phyloP scores from a whole-genome alignment of 164 flowering plant species.

The Chimonanthus praecox region DNA sequence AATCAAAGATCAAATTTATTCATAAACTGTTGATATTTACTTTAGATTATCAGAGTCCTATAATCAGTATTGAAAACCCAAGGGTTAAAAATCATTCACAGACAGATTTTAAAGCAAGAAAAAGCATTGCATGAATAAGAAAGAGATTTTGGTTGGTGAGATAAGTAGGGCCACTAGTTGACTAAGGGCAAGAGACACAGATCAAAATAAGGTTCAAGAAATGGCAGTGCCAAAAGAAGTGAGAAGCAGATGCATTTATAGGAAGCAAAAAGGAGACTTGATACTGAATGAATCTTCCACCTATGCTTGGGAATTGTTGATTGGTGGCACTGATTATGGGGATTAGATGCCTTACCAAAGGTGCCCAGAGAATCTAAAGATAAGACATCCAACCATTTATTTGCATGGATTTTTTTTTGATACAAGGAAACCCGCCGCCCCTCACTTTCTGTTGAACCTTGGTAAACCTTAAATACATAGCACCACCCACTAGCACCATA shows the following conservation, averaged over 20 bases:
- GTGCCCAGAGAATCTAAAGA: not conserved
- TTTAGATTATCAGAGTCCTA: not conserved
- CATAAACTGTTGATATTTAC: too few relatives aligned
- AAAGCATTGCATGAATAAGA: not conserved
- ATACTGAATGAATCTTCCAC: not conserved
- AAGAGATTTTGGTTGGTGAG: not conserved
- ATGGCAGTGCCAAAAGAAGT: not conserved
- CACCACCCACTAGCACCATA: too few relatives aligned
- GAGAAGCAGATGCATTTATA: slow-evolving; percentile 2
- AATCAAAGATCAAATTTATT: too few relatives aligned
- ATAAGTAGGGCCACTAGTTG: not conserved
- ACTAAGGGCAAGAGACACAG: not conserved
- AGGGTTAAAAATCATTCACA: not conserved
- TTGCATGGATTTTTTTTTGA: not conserved
- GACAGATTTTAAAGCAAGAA: not conserved
- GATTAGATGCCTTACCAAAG: not conserved
- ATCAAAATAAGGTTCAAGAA: not conserved
- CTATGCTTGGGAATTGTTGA: not conserved
- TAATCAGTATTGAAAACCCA: not conserved
- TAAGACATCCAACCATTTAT: not conserved
- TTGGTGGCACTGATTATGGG: not conserved
- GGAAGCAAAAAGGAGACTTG: not conserved
- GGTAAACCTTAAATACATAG: too few relatives aligned
- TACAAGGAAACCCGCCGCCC: too few relatives aligned
- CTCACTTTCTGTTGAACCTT: too few relatives aligned